Evolutionary conservation across 345 rosid genomes (phyloP).

Genomic region (Eutrema heterophyllum): DNA sequence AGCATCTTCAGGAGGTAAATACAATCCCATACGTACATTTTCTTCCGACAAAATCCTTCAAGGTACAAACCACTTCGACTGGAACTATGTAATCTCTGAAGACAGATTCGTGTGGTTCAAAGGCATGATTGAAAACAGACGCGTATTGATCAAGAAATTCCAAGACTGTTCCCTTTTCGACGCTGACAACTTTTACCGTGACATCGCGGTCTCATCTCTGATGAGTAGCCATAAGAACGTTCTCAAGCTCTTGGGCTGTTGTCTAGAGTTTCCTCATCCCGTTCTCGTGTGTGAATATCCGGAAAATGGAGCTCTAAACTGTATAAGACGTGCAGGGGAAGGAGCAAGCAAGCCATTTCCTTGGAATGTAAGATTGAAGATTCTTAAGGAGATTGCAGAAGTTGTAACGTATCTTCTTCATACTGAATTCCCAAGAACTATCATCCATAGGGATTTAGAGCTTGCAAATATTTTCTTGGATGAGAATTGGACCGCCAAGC

Average conservation of each 20-base stretch:
- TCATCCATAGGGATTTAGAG: slow-evolving; percentile 25
- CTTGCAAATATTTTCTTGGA: slow-evolving; percentile 23
- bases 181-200: slow-evolving; percentile 21
- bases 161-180: background rate
- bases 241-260: slow-evolving; percentile 17
- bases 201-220: slow-evolving; percentile 8
- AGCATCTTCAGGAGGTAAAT: slow-evolving; percentile 18
- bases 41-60: slow-evolving; percentile 15
- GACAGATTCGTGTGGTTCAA: slow-evolving; percentile 14
- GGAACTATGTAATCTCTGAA: background rate
- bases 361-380: slow-evolving; percentile 15
- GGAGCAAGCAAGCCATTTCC: background rate
- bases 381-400: slow-evolving; percentile 15
- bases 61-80: slow-evolving; percentile 25
- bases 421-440: slow-evolving; percentile 12
- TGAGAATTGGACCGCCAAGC: slow-evolving; percentile 2
- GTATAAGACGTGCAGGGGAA: background rate
- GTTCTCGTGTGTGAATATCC: slow-evolving; percentile 22
- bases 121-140: slow-evolving; percentile 8
- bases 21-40: slow-evolving; percentile 22
- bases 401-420: slow-evolving; percentile 24
- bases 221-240: slow-evolving; percentile 26
- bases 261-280: slow-evolving; percentile 22
- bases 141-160: slow-evolving; percentile 17
- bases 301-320: slow-evolving; percentile 7